These are phyloP conservation scores for Hirschfeldia incana DNA, from an alignment of 345 rosid species.

Conservation along the genomic window DNA sequence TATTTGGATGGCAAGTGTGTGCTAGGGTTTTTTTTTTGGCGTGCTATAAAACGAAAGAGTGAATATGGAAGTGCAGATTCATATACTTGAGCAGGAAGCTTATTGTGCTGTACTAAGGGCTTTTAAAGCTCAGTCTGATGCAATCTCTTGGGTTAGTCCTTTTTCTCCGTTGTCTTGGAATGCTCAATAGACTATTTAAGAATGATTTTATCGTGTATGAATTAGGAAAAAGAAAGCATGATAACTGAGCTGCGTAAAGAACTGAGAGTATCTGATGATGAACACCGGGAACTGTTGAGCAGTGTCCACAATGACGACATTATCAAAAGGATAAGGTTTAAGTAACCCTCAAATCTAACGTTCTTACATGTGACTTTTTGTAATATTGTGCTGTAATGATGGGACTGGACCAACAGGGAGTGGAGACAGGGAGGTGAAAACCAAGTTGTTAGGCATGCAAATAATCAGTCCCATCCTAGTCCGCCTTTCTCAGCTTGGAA, in stretches of 20 bases:
- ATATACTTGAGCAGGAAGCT: conserved; percentile 92
- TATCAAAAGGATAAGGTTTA: conserved; percentile 74
- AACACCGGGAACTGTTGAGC: conserved; percentile 78
- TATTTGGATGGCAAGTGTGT: conserved; percentile 15
- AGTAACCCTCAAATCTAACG: background rate
- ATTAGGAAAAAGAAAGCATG: conserved; percentile 83
- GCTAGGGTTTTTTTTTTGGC: background rate
- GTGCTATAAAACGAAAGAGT: background rate
- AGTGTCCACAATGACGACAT: conserved; percentile 77
- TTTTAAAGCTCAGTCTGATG: conserved; percentile 95
- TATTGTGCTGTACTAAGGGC: conserved; percentile 86
- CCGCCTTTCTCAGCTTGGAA: conserved; percentile 74
- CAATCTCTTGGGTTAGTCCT: conserved; percentile 76
- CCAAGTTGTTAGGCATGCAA: conserved; percentile 50
- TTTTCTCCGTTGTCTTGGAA: conserved; percentile 2
- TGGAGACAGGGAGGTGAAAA: conserved; percentile 78
- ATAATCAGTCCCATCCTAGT: conserved; percentile 57
- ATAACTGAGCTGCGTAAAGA: conserved; percentile 92
- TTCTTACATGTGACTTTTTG: background rate
- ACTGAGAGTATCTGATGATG: conserved; percentile 90
- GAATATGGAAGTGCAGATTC: conserved; percentile 83
- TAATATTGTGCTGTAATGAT: conserved; percentile 12
- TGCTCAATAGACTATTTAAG: background rate
- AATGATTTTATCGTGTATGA: background rate
- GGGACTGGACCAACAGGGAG: conserved; percentile 50